These are phyloP conservation scores for Lathyrus sativus DNA, from an alignment of 306 rosid genomes.

Conservation along the genomic window DNA sequence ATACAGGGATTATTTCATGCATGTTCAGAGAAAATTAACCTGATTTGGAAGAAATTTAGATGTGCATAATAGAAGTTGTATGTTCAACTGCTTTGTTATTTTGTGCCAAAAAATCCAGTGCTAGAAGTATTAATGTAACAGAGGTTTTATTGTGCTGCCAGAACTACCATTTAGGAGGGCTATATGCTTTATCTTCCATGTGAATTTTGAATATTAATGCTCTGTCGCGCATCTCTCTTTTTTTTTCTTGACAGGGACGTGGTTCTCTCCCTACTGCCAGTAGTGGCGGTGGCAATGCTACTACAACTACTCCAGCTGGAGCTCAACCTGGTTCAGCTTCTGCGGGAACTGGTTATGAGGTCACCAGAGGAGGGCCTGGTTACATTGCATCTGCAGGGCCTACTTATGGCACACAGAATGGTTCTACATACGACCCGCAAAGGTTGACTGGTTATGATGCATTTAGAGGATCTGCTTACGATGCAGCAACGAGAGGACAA, in stretches of 20 bases:
- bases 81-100: conserved; percentile 20
- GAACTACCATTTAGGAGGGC: not conserved
- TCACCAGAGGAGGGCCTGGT: conserved; percentile 52
- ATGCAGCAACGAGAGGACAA: conserved; percentile 49
- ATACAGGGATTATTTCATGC: not conserved
- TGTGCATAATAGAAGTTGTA: not conserved
- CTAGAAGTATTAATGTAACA: not conserved
- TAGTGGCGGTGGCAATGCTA: conserved; percentile 35
- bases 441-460: conserved; percentile 58
- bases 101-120: not conserved
- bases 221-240: conserved; percentile 12
- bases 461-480: conserved; percentile 53
- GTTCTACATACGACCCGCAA: conserved; percentile 54
- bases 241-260: conserved; percentile 60
- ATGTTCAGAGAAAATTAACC: conserved; percentile 8
- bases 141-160: not conserved
- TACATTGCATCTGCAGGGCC: conserved; percentile 55
- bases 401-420: conserved; percentile 59
- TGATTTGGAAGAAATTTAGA: conserved; percentile 3
- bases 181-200: conserved; percentile 1
- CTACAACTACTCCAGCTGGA: conserved; percentile 50
- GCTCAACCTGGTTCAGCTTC: conserved; percentile 58
- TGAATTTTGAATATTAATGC: conserved; percentile 19
- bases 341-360: conserved; percentile 52
- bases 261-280: conserved; percentile 46